phyloP scores from a whole-genome alignment of 495 filamentous ascomycete genomes.

The Ramalina intermedia region DNA sequence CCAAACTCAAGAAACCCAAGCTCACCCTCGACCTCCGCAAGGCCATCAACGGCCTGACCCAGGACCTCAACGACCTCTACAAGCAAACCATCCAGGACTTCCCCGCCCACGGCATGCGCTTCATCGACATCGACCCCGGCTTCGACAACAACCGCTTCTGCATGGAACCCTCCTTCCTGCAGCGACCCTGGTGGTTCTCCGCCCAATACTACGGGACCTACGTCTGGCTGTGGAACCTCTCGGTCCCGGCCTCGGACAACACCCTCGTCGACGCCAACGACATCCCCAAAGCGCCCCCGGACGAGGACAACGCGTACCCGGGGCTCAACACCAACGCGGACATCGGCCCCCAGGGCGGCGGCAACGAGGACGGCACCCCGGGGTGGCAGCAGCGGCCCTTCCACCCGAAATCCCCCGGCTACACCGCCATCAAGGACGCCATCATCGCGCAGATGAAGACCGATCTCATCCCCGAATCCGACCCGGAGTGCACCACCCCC shows the following conservation, averaged over 20 bases:
- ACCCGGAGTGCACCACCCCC: not conserved
- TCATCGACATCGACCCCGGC: constrained; percentile 1
- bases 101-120: not conserved
- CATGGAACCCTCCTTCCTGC: not conserved
- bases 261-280: not conserved
- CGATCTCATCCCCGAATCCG: not conserved
- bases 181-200: not conserved
- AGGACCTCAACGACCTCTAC: constrained; percentile 5
- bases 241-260: not conserved
- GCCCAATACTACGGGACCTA: not conserved
- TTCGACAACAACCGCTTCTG: not conserved
- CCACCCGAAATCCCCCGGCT: not conserved
- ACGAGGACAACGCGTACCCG: not conserved
- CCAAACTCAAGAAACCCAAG: not conserved
- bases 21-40: constrained; percentile 1
- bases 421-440: constrained; percentile 3
- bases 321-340: not conserved
- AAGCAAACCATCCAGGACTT: not conserved
- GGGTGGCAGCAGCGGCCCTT: constrained; percentile 2
- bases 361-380: not conserved
- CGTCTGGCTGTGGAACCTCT: constrained; percentile 8
- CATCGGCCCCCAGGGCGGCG: not conserved
- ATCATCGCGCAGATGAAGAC: constrained; percentile 6
- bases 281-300: not conserved
- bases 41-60: constrained; percentile 3